Evolutionary conservation across 805 yeast genomes (phyloP).

Genomic region (Wickerhamiella allomyrinae): DNA sequence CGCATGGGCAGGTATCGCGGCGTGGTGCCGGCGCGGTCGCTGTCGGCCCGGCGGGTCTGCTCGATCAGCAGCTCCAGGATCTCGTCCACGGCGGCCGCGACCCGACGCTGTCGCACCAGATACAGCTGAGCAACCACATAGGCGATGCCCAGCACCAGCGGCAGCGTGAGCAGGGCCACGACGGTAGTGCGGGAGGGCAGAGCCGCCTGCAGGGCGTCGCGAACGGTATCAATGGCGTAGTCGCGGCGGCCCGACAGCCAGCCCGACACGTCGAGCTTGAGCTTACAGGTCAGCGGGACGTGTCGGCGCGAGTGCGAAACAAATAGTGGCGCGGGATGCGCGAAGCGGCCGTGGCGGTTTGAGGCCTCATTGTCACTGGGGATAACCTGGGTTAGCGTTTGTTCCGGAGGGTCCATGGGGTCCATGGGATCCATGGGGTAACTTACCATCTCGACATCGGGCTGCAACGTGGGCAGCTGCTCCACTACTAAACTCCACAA

Average conservation of each 20-base stretch:
- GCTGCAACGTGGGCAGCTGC: neutral
- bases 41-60: constrained; percentile 13
- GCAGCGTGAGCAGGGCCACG: neutral
- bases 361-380: constrained; percentile 4
- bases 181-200: neutral
- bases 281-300: constrained; percentile 12
- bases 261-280: constrained; percentile 5
- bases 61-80: constrained; percentile 6
- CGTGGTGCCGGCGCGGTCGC: constrained; percentile 11
- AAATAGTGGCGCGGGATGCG: constrained; percentile 5
- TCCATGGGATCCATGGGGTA: too few species aligned
- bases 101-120: constrained; percentile 4
- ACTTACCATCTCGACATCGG: constrained; percentile 46
- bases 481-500: constrained; percentile 37
- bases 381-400: constrained; percentile 6
- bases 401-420: constrained; percentile 11
- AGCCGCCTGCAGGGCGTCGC: neutral
- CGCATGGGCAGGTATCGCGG: constrained; percentile 8
- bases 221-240: neutral
- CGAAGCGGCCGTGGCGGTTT: neutral
- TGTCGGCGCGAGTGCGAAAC: constrained; percentile 12
- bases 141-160: neutral
- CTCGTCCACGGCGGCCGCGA: constrained; percentile 3
- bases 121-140: neutral
- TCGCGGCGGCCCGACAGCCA: constrained; percentile 11